Evolutionary conservation across 2,329 filamentous ascomycete species (phyloP), one percentile per base, ranked within the genome.

Genomic region (Fusarium haematococcum): DNA sequence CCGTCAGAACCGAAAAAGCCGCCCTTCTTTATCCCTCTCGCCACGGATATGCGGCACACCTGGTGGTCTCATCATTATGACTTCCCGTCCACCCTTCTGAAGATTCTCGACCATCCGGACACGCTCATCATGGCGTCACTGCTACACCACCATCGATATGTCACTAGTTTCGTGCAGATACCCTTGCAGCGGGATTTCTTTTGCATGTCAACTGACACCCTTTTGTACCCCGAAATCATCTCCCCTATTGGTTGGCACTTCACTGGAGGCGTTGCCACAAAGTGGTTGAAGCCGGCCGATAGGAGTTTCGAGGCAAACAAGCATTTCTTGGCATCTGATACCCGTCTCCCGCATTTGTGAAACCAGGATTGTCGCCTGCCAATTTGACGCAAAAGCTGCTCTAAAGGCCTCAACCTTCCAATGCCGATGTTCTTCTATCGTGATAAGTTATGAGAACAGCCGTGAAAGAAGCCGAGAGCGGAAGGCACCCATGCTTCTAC

Each of bases 1-100:
- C 67, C 67, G 58, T 54, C 67, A 69, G 67, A 69, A 69, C 67
- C 67, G 67, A 69, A 54, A 52, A 45, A 45, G 56, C 68, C 65
- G 50, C 41, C 33, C 45, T 27, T 27, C 16, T 23, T 59, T 59
- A 41, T 41, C 37, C 35, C 57, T 39, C 35, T n/a, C 35, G 37
- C 23, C 57, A 59, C 57, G 57, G 57, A 41, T 59, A 32, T 59
- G 57, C 35, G 57, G 57, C 57, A 64, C 50, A 45, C 27, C 33
- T 63, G 30, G 65, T 52, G 65, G 65, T 50, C 52, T 69, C 67
- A 69, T 69, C 45, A 56, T 57, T 35, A 43, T 68, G 63, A 48
- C 20, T 52, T 20, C n/a, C 32, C 35, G 23, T 45, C 27, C 41
- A 13, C 41, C 18, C 18, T 56, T 45, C 9, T 32, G 32, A 20